Base-by-base conservation (phyloP, 305 asterid genomes). In the Euphrasia arctica region DNA sequence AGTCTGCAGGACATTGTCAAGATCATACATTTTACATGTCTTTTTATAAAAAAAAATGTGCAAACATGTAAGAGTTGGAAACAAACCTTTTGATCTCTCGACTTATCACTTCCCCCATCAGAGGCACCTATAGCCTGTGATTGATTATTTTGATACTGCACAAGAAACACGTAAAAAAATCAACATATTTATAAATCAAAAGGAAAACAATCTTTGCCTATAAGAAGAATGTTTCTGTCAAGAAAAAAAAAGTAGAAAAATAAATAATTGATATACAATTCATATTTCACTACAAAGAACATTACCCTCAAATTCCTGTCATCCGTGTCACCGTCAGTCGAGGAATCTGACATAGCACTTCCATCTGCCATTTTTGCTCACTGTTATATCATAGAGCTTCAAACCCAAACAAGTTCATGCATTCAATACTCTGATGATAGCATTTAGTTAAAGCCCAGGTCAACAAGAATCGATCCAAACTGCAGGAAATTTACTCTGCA, bases 31-130 rank as follows among this genome's bases (percentile, higher is more conserved):
- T 56, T 58, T 32, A 32, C 13, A 57, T 11, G 12, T 45, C 12
- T 9, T 47, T 12, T 47, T 45, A 25, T 9, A 12, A 9, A 25
- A 56, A 28, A 31, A 31, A 31, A 31, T 31, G 61, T 36, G 47
- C 11, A 70, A 27, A 13, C 10, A 29, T 10, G 6, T 55, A 10
- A 27, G 42, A 55, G 14, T 55, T 49, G 51, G 15, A 9, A n/a
- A 25, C 31, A 54, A 28, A 86, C 94, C 88, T 83, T 86, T 63
- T 81, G 90, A 77, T 83, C 86, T 69, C 80, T 82, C 47, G 94
- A 79, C 60, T 80, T 86, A 64, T 83, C 86, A 47, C 83, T 82
- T 43, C 43, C 43, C 43, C 84, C 80, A 69, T 83, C 89, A 10
- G 82, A 81, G 32, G 55, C 67, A 10, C 45, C 68, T 63, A 58